Conservation (phyloP, 2,329 filamentous ascomycete species). For the Grosmannia serpens region DNA sequence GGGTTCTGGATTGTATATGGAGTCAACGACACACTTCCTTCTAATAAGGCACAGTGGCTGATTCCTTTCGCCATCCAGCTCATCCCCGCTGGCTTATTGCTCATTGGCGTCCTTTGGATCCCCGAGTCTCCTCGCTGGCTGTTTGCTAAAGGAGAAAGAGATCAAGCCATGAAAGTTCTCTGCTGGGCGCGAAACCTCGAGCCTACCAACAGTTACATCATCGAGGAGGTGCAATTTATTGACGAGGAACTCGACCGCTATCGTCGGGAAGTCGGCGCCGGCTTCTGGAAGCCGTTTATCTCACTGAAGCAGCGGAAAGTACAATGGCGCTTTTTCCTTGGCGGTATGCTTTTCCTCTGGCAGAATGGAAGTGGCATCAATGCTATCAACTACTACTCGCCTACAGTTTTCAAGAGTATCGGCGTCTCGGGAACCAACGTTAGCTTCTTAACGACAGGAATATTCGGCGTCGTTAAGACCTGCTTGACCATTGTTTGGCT, state of each 20-base stretch:
- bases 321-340: conserved; percentile 62
- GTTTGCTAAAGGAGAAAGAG: conserved; percentile 11
- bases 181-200: conserved; percentile 54
- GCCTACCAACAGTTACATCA: conserved; percentile 49
- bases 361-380: conserved; percentile 72
- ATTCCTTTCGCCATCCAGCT: conserved; percentile 57
- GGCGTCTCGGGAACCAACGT: conserved; percentile 33
- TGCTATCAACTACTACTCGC: conserved; percentile 65
- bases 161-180: conserved; percentile 8
- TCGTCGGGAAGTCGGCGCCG: conserved; percentile 49
- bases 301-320: conserved; percentile 44
- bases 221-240: conserved; percentile 61
- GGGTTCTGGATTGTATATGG: conserved; percentile 59
- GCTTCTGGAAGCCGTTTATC: conserved; percentile 65
- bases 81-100: conserved; percentile 52
- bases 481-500: conserved; percentile 57
- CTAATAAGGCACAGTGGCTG: conserved; percentile 45
- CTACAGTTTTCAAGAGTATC: conserved; percentile 51
- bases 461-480: conserved; percentile 70
- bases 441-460: conserved; percentile 51
- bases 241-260: conserved; percentile 59
- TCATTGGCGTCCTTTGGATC: conserved; percentile 44
- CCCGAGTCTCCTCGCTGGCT: conserved; percentile 20
- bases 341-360: conserved; percentile 64
- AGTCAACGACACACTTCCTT: conserved; percentile 36